Evolutionary conservation across 2,329 filamentous ascomycete species (phyloP).

Genomic region (Kalmusia sp.): DNA sequence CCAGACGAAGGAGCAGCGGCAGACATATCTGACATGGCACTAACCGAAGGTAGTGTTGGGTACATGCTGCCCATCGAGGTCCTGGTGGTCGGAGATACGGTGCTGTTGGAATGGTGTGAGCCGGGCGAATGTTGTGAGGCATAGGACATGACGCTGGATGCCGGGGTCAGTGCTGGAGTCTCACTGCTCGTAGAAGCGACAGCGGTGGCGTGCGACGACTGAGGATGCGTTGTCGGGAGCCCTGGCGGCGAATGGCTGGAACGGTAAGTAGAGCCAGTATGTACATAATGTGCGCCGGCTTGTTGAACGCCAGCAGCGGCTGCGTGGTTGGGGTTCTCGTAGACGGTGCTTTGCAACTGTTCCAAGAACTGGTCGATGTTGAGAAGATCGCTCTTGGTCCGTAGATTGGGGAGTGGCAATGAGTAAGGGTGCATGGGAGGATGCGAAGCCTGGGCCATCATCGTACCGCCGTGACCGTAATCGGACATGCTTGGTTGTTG

Average conservation of each 20-base stretch:
- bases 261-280: constrained; percentile 59
- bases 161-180: constrained; percentile 78
- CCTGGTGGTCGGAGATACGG: constrained; percentile 71
- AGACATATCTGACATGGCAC: constrained; percentile 66
- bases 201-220: constrained; percentile 61
- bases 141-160: constrained; percentile 78
- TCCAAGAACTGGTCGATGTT: constrained; percentile 95
- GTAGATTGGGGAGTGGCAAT: constrained; percentile 84
- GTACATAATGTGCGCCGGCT: constrained; percentile 71
- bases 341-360: constrained; percentile 94
- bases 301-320: constrained; percentile 80
- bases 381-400: constrained; percentile 91
- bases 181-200: constrained; percentile 56
- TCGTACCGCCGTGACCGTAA: constrained; percentile 61
- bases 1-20: constrained; percentile 73
- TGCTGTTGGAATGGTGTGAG: constrained; percentile 67
- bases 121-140: constrained; percentile 79
- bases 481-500: constrained; percentile 52
- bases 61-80: constrained; percentile 68
- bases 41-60: constrained; percentile 75
- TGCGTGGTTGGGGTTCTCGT: constrained; percentile 86
- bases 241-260: constrained; percentile 65
- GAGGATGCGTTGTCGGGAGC: constrained; percentile 42
- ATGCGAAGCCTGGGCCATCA: constrained; percentile 61
- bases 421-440: constrained; percentile 81